A percentile compares a stretch with the other conserved stretches of the same genome.
Evolutionary conservation across 805 yeast genomes (phyloP).

Genomic region (Hanseniaspora lindneri): DNA sequence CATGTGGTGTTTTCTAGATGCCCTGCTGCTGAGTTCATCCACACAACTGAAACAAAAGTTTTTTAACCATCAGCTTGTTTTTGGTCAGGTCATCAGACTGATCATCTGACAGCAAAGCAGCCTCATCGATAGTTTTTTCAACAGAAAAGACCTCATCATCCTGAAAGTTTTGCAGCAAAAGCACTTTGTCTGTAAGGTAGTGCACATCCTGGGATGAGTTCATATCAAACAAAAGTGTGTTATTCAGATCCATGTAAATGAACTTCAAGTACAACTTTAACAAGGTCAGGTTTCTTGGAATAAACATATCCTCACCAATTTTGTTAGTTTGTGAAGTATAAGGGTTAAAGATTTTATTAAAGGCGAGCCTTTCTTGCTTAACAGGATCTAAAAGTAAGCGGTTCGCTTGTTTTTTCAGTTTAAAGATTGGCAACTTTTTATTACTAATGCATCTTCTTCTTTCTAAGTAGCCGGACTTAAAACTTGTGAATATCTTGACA

Average conservation of each 20-base stretch:
- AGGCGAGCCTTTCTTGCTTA: neutral
- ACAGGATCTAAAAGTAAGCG: neutral
- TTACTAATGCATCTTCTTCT: neutral
- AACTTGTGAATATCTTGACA: neutral
- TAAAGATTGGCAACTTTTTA: neutral
- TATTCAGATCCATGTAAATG: neutral
- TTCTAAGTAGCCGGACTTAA: neutral
- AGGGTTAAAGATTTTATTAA: constrained; percentile 8
- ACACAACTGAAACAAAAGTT: neutral
- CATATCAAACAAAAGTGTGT: neutral
- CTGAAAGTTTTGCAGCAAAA: neutral
- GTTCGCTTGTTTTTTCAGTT: neutral
- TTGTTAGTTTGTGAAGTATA: neutral
- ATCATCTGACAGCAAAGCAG: neutral
- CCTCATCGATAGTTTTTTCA: neutral
- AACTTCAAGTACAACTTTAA: constrained; percentile 6
- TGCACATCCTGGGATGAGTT: neutral
- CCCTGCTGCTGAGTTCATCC: no score
- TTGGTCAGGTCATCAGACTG: neutral
- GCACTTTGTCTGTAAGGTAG: neutral
- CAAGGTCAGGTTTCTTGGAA: constrained; percentile 2
- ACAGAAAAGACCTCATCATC: neutral
- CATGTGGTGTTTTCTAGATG: no score
- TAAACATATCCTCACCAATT: neutral
- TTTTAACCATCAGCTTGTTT: neutral